Percentiles rank a stretch among this genome's conserved stretches.
These are phyloP conservation scores for Wilcoxina mikolae DNA, from an alignment of 495 filamentous ascomycete genomes.

Conservation along the genomic window DNA sequence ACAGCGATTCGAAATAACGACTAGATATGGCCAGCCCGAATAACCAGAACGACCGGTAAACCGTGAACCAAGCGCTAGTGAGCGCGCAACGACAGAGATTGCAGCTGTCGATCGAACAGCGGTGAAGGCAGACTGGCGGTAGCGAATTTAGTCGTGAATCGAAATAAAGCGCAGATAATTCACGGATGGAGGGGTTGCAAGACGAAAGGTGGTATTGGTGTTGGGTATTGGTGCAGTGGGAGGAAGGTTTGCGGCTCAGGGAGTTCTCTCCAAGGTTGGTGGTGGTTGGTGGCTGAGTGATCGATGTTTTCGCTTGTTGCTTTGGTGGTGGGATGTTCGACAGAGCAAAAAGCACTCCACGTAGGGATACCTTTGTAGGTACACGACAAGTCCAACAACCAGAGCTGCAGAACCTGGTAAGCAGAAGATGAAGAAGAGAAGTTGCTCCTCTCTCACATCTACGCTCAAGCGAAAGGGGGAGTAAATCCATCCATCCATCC, in stretches of 20 bases:
- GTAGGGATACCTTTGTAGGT: too few species aligned
- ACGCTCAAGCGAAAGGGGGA: not conserved
- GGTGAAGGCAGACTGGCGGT: not conserved
- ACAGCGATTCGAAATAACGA: not conserved
- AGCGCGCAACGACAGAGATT: not conserved
- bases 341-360: too few species aligned
- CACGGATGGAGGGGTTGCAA: not conserved
- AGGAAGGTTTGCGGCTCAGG: slow-evolving; percentile 8
- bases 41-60: not conserved
- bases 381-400: too few species aligned
- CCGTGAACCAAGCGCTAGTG: not conserved
- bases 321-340: too few species aligned
- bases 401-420: too few species aligned
- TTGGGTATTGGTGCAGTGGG: slow-evolving; percentile 8
- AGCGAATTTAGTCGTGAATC: too few species aligned
- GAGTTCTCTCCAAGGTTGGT: not conserved
- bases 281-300: slow-evolving; percentile 3
- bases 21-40: not conserved
- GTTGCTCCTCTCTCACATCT: too few species aligned
- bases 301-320: slow-evolving; percentile 6
- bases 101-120: not conserved
- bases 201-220: not conserved
- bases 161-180: not conserved
- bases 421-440: too few species aligned
- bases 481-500: not conserved